phyloP scores from a whole-genome alignment of 371 early-diverging fungal species.

The Dipsacomyces acuminosporus region DNA sequence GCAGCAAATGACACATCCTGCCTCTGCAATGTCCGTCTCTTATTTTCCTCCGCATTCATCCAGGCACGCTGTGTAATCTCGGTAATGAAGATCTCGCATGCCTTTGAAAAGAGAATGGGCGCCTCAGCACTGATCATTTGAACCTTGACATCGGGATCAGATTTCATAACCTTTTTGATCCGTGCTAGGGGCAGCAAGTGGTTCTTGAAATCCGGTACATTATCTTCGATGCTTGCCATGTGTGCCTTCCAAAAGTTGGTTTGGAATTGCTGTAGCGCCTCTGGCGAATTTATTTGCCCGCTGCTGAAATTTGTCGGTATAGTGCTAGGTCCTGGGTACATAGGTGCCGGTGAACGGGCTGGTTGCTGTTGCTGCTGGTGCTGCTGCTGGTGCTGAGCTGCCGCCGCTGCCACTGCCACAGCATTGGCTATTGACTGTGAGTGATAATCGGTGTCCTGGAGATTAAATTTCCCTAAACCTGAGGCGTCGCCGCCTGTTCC shows the following conservation, averaged over 20 bases:
- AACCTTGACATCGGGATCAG: constrained; percentile 96
- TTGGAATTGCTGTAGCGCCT: constrained; percentile 41
- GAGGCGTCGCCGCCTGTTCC: constrained; percentile 13
- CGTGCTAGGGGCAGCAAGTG: constrained; percentile 97
- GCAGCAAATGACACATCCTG: constrained; percentile 95
- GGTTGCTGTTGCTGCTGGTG: not conserved
- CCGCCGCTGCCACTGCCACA: constrained; percentile 31
- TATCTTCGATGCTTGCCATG: constrained; percentile 52
- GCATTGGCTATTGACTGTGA: constrained; percentile 33
- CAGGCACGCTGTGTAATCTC: constrained; percentile 96
- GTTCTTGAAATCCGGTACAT: constrained; percentile 77
- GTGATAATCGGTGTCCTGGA: constrained; percentile 19
- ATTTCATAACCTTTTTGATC: constrained; percentile 99
- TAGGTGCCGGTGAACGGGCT: constrained; percentile 32
- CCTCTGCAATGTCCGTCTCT: constrained; percentile 95
- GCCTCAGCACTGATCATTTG: constrained; percentile 88
- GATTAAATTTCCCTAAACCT: constrained; percentile 22
- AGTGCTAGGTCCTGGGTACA: constrained; percentile 40
- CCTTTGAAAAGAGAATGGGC: constrained; percentile 94
- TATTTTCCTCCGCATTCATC: constrained; percentile 98
- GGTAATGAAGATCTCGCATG: constrained; percentile 96
- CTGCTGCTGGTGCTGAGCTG: constrained; percentile 13
- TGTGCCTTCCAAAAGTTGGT: constrained; percentile 53
- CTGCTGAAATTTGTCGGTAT: constrained; percentile 42
- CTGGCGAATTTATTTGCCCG: constrained; percentile 40